Percentiles rank a stretch among this genome's conserved stretches.
These are phyloP conservation scores for Daucus carota DNA, from an alignment of 129 eudicot genomes.

Conservation along the genomic window DNA sequence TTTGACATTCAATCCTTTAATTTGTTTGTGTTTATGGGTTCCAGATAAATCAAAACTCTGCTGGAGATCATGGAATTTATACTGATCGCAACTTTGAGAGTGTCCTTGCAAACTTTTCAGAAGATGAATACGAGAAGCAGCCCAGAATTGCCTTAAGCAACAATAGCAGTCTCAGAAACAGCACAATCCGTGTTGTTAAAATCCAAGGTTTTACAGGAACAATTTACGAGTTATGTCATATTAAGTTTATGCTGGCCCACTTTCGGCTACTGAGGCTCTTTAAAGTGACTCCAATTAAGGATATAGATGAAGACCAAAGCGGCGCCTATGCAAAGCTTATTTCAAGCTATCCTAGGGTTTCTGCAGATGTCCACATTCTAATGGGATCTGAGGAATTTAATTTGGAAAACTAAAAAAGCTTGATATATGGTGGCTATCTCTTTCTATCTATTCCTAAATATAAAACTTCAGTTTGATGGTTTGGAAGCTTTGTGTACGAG, in stretches of 20 bases:
- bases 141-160: neutral
- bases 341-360: no score
- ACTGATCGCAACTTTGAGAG: no score
- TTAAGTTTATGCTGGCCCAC: neutral
- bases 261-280: neutral
- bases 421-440: no score
- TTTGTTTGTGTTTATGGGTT: neutral
- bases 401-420: no score
- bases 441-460: no score
- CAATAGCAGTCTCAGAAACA: neutral
- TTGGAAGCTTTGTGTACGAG: no score
- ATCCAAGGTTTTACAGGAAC: neutral
- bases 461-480: no score
- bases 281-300: neutral
- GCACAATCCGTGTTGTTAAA: neutral
- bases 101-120: neutral
- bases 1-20: neutral
- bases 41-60: neutral
- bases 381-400: no score
- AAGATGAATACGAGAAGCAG: neutral
- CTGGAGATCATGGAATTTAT: no score
- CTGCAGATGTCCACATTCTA: no score
- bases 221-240: neutral
- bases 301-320: neutral
- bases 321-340: no score